Percentiles rank a stretch among this genome's conserved stretches.
These are phyloP conservation scores for Tubosaeta sp. DNA, from an alignment of 768 basidiomycete genomes.

Conservation along the genomic window DNA sequence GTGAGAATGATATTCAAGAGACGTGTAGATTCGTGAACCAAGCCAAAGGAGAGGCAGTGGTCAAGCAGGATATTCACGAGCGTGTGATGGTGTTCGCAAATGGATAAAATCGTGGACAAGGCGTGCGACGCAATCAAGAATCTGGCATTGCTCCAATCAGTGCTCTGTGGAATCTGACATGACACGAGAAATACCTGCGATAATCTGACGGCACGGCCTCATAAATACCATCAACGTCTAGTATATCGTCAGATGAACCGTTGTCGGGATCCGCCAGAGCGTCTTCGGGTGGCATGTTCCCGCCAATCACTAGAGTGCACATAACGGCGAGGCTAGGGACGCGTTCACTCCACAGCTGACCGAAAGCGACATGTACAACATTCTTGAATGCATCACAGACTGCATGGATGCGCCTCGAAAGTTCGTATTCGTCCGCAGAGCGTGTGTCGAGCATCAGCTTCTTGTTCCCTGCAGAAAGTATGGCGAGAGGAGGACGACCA, in stretches of 20 bases:
- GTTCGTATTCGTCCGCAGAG: slow-evolving; percentile 35
- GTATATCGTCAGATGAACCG: slow-evolving; percentile 18
- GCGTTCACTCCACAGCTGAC: slow-evolving; percentile 10
- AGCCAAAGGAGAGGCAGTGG: slow-evolving; percentile 41
- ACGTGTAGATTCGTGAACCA: slow-evolving; percentile 40
- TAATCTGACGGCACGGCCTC: slow-evolving; percentile 49
- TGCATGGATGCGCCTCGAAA: slow-evolving; percentile 47
- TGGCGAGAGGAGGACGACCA: slow-evolving; percentile 30
- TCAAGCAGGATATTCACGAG: slow-evolving; percentile 48
- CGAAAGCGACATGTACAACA: slow-evolving; percentile 38
- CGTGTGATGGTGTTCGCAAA: slow-evolving; percentile 45
- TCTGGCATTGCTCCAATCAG: slow-evolving; percentile 27
- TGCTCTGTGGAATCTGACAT: slow-evolving; percentile 3
- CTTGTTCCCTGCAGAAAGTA: slow-evolving; percentile 34
- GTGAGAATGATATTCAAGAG: slow-evolving; percentile 42
- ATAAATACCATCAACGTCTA: slow-evolving; percentile 40
- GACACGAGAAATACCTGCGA: slow-evolving; percentile 40
- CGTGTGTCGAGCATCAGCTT: slow-evolving; percentile 34
- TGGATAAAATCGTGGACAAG: slow-evolving; percentile 42
- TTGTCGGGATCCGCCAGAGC: slow-evolving; percentile 17
- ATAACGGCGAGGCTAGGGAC: slow-evolving; percentile 41
- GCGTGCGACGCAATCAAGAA: slow-evolving; percentile 51
- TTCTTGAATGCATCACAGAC: slow-evolving; percentile 56
- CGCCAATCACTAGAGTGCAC: slow-evolving; percentile 47
- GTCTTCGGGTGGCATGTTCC: slow-evolving; percentile 33